phyloP scores from a whole-genome alignment of 179 eudicot genomes.

The Amaranthus tricolor region DNA sequence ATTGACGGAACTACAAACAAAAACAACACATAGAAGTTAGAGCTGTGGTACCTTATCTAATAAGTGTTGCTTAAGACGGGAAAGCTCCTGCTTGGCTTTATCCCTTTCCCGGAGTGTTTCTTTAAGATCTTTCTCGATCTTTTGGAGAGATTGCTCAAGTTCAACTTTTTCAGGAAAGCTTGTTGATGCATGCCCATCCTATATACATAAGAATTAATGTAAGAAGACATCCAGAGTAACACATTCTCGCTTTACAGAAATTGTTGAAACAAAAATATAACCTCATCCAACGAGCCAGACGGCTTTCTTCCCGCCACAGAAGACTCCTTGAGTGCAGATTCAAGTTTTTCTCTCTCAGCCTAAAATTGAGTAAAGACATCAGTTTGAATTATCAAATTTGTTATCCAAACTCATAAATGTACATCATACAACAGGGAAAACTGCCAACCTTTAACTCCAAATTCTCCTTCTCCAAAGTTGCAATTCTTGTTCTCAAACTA shows the following conservation, averaged over 20 bases:
- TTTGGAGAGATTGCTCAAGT: conserved; percentile 55
- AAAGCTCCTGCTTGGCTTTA: conserved; percentile 74
- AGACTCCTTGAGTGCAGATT: conserved; percentile 50
- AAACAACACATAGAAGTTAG: neutral
- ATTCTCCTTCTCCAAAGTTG: conserved; percentile 68
- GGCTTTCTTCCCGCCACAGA: conserved; percentile 29
- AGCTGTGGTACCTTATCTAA: conserved; percentile 66
- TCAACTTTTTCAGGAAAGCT: conserved; percentile 60
- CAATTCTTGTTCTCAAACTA: conserved; percentile 50
- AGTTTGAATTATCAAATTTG: neutral
- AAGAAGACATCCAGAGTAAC: neutral
- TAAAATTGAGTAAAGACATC: conserved; percentile 28
- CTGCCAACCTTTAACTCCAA: conserved; percentile 58
- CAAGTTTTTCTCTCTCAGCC: conserved; percentile 69
- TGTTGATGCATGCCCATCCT: conserved; percentile 34
- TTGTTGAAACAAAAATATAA: conserved; percentile 18
- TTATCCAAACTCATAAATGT: neutral
- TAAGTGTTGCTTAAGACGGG: conserved; percentile 93
- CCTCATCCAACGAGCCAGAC: conserved; percentile 46
- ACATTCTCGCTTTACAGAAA: conserved; percentile 5
- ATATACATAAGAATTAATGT: conserved; percentile 16
- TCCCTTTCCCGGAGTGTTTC: conserved; percentile 64
- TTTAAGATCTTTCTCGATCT: conserved; percentile 68
- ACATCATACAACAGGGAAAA: conserved; percentile 14
- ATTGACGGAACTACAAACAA: neutral